Percentiles rank a stretch among this genome's conserved stretches.
These are phyloP conservation scores for Epithele typhae DNA, from an alignment of 768 basidiomycete species.

Conservation along the genomic window DNA sequence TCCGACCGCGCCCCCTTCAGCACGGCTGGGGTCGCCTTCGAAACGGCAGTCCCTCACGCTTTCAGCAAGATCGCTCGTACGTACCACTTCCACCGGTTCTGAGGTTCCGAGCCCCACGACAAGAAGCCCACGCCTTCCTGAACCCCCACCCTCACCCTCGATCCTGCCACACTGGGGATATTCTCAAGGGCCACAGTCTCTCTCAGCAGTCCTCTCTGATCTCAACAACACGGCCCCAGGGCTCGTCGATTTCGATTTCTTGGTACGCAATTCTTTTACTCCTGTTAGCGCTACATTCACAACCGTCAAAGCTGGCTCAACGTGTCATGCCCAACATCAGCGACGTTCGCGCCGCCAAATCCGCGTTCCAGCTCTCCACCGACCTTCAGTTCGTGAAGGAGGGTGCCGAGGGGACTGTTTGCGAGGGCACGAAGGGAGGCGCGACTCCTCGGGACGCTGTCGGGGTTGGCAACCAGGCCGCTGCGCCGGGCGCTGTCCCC, in stretches of 20 bases:
- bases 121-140: slow-evolving; percentile 27
- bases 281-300: not conserved
- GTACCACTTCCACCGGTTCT: slow-evolving; percentile 36
- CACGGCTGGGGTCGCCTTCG: slow-evolving; percentile 42
- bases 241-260: slow-evolving; percentile 87
- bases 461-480: too few relatives aligned
- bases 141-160: slow-evolving; percentile 28
- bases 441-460: slow-evolving; percentile 76
- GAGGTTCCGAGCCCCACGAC: slow-evolving; percentile 25
- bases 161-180: slow-evolving; percentile 10
- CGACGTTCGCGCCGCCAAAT: slow-evolving; percentile 74
- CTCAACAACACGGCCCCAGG: slow-evolving; percentile 73
- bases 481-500: too few relatives aligned
- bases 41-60: slow-evolving; percentile 49
- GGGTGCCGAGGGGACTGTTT: slow-evolving; percentile 66
- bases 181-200: slow-evolving; percentile 14
- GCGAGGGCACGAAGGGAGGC: slow-evolving; percentile 61
- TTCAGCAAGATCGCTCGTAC: slow-evolving; percentile 48
- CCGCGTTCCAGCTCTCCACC: slow-evolving; percentile 68
- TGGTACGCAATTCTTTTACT: slow-evolving; percentile 44
- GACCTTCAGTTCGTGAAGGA: slow-evolving; percentile 71
- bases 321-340: slow-evolving; percentile 81
- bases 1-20: slow-evolving; percentile 21
- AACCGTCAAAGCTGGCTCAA: slow-evolving; percentile 68
- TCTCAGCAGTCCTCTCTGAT: too few relatives aligned